Evolutionary conservation across 75 land plant genomes (phyloP), one percentile per base, ranked within the genome.

Genomic region (Sequoia sempervirens): DNA sequence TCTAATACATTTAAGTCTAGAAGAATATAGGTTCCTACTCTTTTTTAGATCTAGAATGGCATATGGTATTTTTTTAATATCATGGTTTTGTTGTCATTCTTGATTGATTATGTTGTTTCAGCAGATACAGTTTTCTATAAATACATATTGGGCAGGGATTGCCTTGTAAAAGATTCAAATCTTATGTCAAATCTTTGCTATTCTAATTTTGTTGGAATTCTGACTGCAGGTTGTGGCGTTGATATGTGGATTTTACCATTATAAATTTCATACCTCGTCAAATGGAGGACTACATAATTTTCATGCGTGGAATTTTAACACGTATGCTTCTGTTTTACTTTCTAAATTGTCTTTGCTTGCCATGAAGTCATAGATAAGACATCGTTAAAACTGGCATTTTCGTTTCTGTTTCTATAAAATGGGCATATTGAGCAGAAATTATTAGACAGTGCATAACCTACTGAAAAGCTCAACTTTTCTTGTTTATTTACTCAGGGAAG

Each of bases 171-270:
- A 43, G 2, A 26, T 76, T 43, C 2, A 1, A 6, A 76, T 7
- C 20, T 43, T 13, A 23, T 2, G 11, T 28, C n/a, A 41, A 11
- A 36, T 1, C 46, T 78, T 47, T 78, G 28, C 26, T 8, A 26
- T 41, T 36, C 28, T 78, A 41, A 75, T 26, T 26, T 41, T 11
- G 2, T 78, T 76, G n/a, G 43, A 80, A 17, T 82, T 40, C 32
- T 82, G 11, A 6, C 32, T 84, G 80, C 93, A 97, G 99, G 86
- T 89, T 52, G 91, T 92, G 52, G 97, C 99, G 20, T 91, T 97
- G 79, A 75, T 93, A 40, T 95, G 90, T 89, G 99, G 99, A 75
- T 92, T 92, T 79, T 85, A 91, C 82, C 95, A 93, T 86, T 95
- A 88, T 80, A 87, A 85, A 54, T 52, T 91, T 41, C 89, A 92